Evolutionary conservation across 495 filamentous ascomycete genomes (phyloP).

Genomic region (Baudoinia panamericana): DNA sequence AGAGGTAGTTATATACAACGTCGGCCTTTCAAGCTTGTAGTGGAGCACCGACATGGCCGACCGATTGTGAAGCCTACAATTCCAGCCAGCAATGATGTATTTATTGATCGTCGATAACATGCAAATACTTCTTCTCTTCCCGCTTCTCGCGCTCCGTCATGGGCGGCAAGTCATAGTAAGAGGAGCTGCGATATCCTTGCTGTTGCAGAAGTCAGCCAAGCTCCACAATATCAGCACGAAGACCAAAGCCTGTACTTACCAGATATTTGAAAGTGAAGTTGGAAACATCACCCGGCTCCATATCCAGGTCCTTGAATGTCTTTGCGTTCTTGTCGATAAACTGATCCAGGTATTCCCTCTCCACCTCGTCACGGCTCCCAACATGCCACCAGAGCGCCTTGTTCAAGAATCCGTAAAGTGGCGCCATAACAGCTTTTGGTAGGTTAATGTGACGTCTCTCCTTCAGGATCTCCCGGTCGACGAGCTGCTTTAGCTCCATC

Average conservation of each 20-base stretch:
- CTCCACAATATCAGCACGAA: constrained; percentile 7
- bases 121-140: constrained; percentile 93
- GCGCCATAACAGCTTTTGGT: constrained; percentile 65
- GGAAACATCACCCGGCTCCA: constrained; percentile 70
- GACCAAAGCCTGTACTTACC: constrained; percentile 49
- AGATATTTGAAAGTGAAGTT: constrained; percentile 82
- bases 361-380: constrained; percentile 72
- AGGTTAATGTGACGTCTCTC: constrained; percentile 82
- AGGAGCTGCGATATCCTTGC: constrained; percentile 71
- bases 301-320: constrained; percentile 87
- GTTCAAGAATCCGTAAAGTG: constrained; percentile 58
- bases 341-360: constrained; percentile 90
- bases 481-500: constrained; percentile 70
- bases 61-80: no score
- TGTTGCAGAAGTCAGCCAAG: constrained; percentile 25
- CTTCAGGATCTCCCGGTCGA: constrained; percentile 87
- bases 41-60: no score
- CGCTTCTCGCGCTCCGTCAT: constrained; percentile 84
- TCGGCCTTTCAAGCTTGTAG: no score
- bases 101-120: constrained; percentile 82
- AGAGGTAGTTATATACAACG: no score
- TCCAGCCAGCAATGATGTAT: no score
- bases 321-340: constrained; percentile 80
- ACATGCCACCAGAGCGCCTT: constrained; percentile 75
- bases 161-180: constrained; percentile 85